Evolutionary conservation across 306 rosid species (phyloP).

Genomic region (Quercus robur): DNA sequence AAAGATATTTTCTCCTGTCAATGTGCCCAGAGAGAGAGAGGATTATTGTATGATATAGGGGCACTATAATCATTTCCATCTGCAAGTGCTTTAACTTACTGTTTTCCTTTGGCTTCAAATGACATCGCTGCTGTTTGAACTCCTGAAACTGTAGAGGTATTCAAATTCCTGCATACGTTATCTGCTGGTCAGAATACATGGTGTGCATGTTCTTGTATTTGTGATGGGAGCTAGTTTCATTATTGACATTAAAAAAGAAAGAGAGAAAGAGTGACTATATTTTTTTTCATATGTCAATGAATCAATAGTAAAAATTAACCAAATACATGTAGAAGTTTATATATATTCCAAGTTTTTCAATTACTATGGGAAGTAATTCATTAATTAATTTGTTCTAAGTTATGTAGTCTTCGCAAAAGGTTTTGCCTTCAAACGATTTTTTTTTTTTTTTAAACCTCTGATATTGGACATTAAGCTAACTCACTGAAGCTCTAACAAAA

Average conservation of each 20-base stretch:
- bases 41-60: neutral
- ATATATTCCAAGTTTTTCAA: neutral
- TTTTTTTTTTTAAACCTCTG: neutral
- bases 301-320: neutral
- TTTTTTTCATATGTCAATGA: neutral
- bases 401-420: too few relatives aligned
- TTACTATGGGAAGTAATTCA: neutral
- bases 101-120: slow-evolving; percentile 25
- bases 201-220: neutral
- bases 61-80: neutral
- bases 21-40: neutral
- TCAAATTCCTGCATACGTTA: slow-evolving; percentile 36
- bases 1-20: too few relatives aligned
- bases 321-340: neutral
- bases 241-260: neutral
- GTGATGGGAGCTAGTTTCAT: too few relatives aligned
- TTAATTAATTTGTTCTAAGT: too few relatives aligned
- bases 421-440: too few relatives aligned
- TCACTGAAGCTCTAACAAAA: neutral
- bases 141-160: slow-evolving; percentile 45
- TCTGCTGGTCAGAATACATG: neutral
- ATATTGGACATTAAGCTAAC: neutral
- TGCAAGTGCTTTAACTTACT: slow-evolving; percentile 34
- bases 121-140: slow-evolving; percentile 29
- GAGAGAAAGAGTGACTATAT: neutral